phyloP scores from a whole-genome alignment of 192 early-diverging fungal species.

The Chytriomyces sp. region DNA sequence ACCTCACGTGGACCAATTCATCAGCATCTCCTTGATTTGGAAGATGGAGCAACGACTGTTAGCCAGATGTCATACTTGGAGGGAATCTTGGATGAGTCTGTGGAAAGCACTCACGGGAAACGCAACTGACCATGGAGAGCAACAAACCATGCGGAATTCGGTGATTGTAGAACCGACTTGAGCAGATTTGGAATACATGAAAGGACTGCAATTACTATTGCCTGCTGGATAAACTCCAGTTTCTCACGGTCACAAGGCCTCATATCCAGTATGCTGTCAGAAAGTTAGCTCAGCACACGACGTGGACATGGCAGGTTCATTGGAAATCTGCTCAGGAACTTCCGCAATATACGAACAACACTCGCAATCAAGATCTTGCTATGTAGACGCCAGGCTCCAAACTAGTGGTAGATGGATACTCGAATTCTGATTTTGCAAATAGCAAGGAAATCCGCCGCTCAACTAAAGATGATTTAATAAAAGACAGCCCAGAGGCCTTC shows the following conservation, averaged over 20 bases:
- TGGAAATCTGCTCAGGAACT: background rate
- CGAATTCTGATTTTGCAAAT: background rate
- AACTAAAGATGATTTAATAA: background rate
- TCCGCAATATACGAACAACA: background rate
- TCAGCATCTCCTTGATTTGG: background rate
- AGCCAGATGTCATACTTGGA: background rate
- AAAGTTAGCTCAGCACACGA: background rate
- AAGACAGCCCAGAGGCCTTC: too few species aligned
- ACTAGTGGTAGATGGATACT: background rate
- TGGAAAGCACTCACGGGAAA: background rate
- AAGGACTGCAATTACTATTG: background rate
- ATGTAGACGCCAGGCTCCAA: background rate
- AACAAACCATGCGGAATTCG: background rate
- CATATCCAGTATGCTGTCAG: constrained; percentile 3
- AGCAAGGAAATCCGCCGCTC: background rate
- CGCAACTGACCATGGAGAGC: background rate
- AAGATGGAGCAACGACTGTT: background rate
- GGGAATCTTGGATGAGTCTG: background rate
- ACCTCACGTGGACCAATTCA: background rate
- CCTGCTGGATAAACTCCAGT: too few species aligned
- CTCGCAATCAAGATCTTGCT: background rate
- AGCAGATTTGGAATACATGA: background rate
- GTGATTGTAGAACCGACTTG: background rate
- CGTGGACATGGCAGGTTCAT: background rate
- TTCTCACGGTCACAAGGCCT: constrained; percentile 9